Conservation (phyloP, 345 rosid species). For the Erysimum cheiranthoides region DNA sequence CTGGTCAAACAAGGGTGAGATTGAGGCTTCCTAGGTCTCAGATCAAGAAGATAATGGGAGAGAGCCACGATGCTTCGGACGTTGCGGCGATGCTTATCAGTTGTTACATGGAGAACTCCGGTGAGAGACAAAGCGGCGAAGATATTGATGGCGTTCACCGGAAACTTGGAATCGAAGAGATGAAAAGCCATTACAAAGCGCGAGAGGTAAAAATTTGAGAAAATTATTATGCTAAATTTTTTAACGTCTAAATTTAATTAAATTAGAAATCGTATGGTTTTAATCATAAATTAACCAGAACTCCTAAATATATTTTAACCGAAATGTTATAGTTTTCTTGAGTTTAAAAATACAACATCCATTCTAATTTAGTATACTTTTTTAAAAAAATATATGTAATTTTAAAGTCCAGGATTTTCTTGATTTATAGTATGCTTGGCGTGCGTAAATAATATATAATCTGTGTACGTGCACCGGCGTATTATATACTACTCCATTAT, state of each 20-base stretch:
- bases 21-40: conserved; percentile 68
- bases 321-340: too few species aligned
- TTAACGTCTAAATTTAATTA: background rate
- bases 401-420: too few species aligned
- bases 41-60: conserved; percentile 62
- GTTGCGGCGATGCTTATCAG: conserved; percentile 62
- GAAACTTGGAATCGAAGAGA: background rate
- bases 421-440: too few species aligned
- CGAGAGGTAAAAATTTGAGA: background rate
- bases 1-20: conserved; percentile 49
- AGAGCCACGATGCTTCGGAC: conserved; percentile 61
- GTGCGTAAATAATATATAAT: too few species aligned
- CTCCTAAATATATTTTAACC: too few species aligned
- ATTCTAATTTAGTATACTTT: too few species aligned
- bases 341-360: too few species aligned
- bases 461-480: too few species aligned
- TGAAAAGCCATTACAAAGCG: background rate
- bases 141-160: background rate
- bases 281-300: too few species aligned
- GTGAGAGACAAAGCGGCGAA: background rate
- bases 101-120: conserved; percentile 47
- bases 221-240: background rate
- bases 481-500: too few species aligned
- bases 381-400: too few species aligned
- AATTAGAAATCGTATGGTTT: background rate